Evolutionary conservation across 1,284 basidiomycete genomes (phyloP).

Genomic region (Quambalaria eucalypti): DNA sequence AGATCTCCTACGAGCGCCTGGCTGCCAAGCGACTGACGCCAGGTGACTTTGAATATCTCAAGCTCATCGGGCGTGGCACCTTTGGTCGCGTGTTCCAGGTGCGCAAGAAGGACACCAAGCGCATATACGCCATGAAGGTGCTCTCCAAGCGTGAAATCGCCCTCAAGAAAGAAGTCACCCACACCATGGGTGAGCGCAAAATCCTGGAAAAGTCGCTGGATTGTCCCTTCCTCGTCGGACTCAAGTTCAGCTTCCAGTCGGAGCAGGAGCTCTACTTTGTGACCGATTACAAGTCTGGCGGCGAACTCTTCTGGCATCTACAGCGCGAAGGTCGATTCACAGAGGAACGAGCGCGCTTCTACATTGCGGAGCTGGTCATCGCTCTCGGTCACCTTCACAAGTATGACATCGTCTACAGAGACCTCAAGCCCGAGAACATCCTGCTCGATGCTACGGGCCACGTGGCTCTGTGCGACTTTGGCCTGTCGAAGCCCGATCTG

Average conservation of each 20-base stretch:
- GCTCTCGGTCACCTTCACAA: constrained; percentile 93
- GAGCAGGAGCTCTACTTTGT: constrained; percentile 91
- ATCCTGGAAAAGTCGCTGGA: constrained; percentile 90
- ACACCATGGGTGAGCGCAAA: constrained; percentile 98
- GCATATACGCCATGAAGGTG: constrained; percentile 99
- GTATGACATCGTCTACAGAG: constrained; percentile 91
- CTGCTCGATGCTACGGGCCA: constrained; percentile 92
- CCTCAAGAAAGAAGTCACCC: constrained; percentile 96
- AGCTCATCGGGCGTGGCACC: constrained; percentile 94
- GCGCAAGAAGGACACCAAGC: constrained; percentile 90
- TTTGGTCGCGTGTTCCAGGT: constrained; percentile 98
- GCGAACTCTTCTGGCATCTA: constrained; percentile 95
- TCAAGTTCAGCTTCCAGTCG: constrained; percentile 98
- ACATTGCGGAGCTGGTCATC: constrained; percentile 85
- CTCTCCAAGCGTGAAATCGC: constrained; percentile 97
- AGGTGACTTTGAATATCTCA: constrained; percentile 90
- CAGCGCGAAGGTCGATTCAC: constrained; percentile 86
- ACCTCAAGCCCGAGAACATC: constrained; percentile 95
- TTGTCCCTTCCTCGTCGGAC: constrained; percentile 91
- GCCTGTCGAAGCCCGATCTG: constrained; percentile 89
- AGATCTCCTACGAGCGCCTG: constrained; percentile 72
- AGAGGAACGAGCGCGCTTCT: constrained; percentile 87
- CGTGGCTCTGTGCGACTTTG: constrained; percentile 92
- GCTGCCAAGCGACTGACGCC: constrained; percentile 43
- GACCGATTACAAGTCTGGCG: constrained; percentile 97